Evolutionary conservation across 176 grass and related monocot species (phyloP), one percentile per base, ranked within the genome.

Genomic region (Thalia dealbata): DNA sequence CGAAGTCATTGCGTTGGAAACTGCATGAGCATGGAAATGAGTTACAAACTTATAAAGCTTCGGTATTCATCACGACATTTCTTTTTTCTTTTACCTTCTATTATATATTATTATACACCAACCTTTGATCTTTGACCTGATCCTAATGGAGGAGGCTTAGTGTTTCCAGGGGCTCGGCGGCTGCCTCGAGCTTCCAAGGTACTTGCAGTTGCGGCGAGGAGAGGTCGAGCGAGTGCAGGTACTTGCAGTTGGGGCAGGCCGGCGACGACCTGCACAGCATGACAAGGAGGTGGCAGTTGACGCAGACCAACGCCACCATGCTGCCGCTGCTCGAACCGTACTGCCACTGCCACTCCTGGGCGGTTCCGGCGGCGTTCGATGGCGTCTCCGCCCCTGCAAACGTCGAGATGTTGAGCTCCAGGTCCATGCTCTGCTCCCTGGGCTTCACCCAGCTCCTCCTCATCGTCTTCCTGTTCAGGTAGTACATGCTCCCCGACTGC

Each of bases 401-500:
- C 4, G 62, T 80, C 5, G 89, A 87, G 59, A 96, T 96, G 82
- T 92, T 90, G 80, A 96, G 84, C 62, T 96, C 89, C 44, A 96
- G 67, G 77, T 88, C 87, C 72, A 92, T 78, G 75, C 69, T 77
- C 75, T 85, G 84, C 86, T 89, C 89, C 75, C 79, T 83, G 52
- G 92, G 92, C 35, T 83, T 86, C 38, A 82, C 77, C 93, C 89
- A 90, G 69, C 89, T 96, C 78, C 72, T 96, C 78, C 79, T 88
- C 83, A 84, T 23, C 61, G 89, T 96, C 86, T 88, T 96, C 84
- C 92, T 90, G 78, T 96, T 96, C 60, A 96, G 78, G 89, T 96
- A 96, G 81, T 96, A 96, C 82, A 96, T 96, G 78, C 66, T 88
- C 58, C 93, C 89, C 45, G 92, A 96, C 92, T 96, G 84, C 78